Evolutionary conservation across 306 rosid species (phyloP).

Genomic region (Fagus crenata): DNA sequence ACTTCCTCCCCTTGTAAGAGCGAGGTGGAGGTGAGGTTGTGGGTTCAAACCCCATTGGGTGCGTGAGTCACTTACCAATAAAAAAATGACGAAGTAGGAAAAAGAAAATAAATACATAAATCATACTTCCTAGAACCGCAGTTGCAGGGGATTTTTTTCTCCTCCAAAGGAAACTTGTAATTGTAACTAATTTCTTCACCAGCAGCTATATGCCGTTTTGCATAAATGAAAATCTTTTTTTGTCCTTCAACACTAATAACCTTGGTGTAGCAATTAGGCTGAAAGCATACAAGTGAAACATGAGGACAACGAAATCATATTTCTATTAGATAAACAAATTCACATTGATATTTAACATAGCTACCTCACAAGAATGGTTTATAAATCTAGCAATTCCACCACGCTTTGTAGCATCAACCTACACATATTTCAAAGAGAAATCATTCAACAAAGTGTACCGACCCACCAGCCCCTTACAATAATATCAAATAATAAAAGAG

Average conservation of each 20-base stretch:
- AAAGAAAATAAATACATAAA: constrained; percentile 11
- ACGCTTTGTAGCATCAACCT: constrained; percentile 99
- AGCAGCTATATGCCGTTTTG: constrained; percentile 81
- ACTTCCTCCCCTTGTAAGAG: too few species aligned
- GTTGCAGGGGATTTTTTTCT: constrained; percentile 94
- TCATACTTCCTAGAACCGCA: constrained; percentile 90
- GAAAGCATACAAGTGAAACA: constrained; percentile 38
- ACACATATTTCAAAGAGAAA: constrained; percentile 33
- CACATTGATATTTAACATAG: constrained; percentile 16
- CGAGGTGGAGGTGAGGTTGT: too few species aligned
- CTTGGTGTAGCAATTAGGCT: constrained; percentile 99
- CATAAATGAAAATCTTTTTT: constrained; percentile 87
- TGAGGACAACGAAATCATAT: constrained; percentile 22
- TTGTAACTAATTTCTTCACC: constrained; percentile 96
- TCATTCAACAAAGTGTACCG: neutral
- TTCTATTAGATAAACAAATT: neutral
- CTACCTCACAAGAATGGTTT: constrained; percentile 98
- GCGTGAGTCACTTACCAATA: too few species aligned
- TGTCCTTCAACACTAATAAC: constrained; percentile 92
- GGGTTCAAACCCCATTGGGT: too few species aligned
- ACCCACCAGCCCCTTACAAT: constrained; percentile 7
- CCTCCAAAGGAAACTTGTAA: constrained; percentile 99
- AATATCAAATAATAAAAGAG: neutral
- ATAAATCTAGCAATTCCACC: constrained; percentile 96
- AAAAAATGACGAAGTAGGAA: constrained; percentile 2